Conservation (phyloP, 2,329 filamentous ascomycete genomes). For the Lasiodiplodia theobromae region DNA sequence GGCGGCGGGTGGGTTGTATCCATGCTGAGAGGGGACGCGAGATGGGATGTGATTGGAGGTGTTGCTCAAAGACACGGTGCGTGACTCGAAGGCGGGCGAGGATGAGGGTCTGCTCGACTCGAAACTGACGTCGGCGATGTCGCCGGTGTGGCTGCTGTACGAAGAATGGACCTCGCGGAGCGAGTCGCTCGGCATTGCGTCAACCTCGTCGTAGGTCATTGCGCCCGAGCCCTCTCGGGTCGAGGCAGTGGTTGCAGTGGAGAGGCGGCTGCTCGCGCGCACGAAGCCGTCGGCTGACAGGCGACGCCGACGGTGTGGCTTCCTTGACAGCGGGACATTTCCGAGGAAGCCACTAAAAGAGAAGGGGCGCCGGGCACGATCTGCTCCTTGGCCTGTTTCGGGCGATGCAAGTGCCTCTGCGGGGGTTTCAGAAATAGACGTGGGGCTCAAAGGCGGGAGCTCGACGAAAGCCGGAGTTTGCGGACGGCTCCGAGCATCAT, state of each 20-base stretch:
- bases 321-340: slow-evolving; percentile 11
- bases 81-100: slow-evolving; percentile 27
- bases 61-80: slow-evolving; percentile 25
- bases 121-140: slow-evolving; percentile 28
- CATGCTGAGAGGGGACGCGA: slow-evolving; percentile 22
- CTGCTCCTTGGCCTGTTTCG: slow-evolving; percentile 36
- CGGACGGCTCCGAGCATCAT: slow-evolving; percentile 48
- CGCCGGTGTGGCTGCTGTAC: slow-evolving; percentile 32
- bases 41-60: slow-evolving; percentile 27
- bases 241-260: slow-evolving; percentile 36
- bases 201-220: slow-evolving; percentile 43
- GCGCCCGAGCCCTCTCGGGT: slow-evolving; percentile 35
- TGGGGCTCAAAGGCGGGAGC: slow-evolving; percentile 30
- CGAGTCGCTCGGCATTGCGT: slow-evolving; percentile 40
- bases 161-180: slow-evolving; percentile 41
- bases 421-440: slow-evolving; percentile 29
- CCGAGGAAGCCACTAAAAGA: slow-evolving; percentile 42
- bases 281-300: slow-evolving; percentile 36
- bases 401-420: slow-evolving; percentile 29
- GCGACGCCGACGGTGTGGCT: slow-evolving; percentile 12
- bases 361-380: slow-evolving; percentile 56
- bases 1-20: slow-evolving; percentile 8
- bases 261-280: slow-evolving; percentile 44
- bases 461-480: slow-evolving; percentile 46
- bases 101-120: slow-evolving; percentile 27